phyloP scores from a whole-genome alignment of 805 yeast species.

The Ogataea haglerorum region DNA sequence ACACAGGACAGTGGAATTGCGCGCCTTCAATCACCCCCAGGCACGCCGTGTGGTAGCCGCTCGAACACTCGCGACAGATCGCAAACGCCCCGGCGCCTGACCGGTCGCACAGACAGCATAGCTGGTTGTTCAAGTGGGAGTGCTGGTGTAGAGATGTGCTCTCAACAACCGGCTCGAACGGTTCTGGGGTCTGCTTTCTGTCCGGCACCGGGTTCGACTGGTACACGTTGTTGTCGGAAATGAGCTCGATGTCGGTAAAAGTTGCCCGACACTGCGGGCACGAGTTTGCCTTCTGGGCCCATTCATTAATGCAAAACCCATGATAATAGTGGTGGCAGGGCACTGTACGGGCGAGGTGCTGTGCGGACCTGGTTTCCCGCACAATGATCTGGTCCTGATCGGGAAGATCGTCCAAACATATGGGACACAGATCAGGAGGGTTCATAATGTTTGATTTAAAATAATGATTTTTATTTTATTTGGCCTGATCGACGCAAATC shows the following conservation, averaged over 20 bases:
- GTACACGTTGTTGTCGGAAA: conserved; percentile 15
- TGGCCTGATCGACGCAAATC: conserved; percentile 3
- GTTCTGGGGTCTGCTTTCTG: conserved; percentile 22
- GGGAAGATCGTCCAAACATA: conserved; percentile 32
- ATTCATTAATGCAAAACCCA: conserved; percentile 33
- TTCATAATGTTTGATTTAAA: conserved; percentile 3
- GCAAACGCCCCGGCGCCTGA: conserved; percentile 23
- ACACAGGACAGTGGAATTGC: conserved; percentile 35
- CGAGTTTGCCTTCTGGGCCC: conserved; percentile 36
- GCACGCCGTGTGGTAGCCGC: conserved; percentile 33
- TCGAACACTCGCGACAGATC: conserved; percentile 32
- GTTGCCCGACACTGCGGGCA: conserved; percentile 35
- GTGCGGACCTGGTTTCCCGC: conserved; percentile 25
- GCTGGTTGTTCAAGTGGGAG: conserved; percentile 24
- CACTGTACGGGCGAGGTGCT: conserved; percentile 25
- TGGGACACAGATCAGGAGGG: conserved; percentile 25
- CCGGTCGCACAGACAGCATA: conserved; percentile 34
- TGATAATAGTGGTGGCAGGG: conserved; percentile 36
- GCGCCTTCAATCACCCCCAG: conserved; percentile 25
- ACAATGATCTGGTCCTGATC: conserved; percentile 7
- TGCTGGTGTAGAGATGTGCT: conserved; percentile 14
- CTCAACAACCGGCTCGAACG: background rate
- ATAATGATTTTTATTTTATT: background rate
- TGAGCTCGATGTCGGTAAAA: conserved; percentile 23
- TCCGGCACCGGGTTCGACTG: conserved; percentile 21